phyloP scores from a whole-genome alignment of 202 grass and related monocot species.

The Hordeum pubiflorum region DNA sequence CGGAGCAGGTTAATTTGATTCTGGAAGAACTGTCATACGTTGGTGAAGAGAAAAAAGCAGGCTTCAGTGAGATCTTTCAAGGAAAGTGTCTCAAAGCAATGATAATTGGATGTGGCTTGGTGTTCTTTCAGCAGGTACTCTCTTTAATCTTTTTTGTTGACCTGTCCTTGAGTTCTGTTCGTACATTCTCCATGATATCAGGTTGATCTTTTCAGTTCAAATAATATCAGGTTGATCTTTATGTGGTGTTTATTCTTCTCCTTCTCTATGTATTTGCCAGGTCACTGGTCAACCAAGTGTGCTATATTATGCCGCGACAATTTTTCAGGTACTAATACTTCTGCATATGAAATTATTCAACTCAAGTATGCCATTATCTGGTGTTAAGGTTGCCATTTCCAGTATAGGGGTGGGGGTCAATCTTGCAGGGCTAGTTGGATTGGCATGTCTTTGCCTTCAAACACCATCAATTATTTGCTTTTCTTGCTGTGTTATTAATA shows the following conservation, averaged over 20 bases:
- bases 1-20: conserved; percentile 63
- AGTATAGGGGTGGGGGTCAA: neutral
- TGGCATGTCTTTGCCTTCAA: neutral
- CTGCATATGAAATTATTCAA: neutral
- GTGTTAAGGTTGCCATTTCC: neutral
- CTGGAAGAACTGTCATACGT: conserved; percentile 60
- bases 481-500: conserved; percentile 8
- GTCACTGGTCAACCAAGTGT: conserved; percentile 92
- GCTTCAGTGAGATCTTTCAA: conserved; percentile 79
- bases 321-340: conserved; percentile 67
- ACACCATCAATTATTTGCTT: neutral
- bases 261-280: conserved; percentile 35
- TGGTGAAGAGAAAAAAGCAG: conserved; percentile 43
- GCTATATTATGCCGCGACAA: conserved; percentile 95
- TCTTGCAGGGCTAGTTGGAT: neutral
- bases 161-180: neutral
- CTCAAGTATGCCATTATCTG: conserved; percentile 4
- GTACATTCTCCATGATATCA: neutral
- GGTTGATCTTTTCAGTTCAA: neutral
- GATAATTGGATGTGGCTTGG: conserved; percentile 84
- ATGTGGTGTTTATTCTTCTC: neutral
- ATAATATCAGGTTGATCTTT: neutral
- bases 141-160: conserved; percentile 2
- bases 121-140: conserved; percentile 91
- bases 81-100: conserved; percentile 92